A percentile compares a stretch with the other conserved stretches of the same genome.
phyloP scores from a whole-genome alignment of 768 basidiomycete species.

The Tylopilus rubrobrunneus region DNA sequence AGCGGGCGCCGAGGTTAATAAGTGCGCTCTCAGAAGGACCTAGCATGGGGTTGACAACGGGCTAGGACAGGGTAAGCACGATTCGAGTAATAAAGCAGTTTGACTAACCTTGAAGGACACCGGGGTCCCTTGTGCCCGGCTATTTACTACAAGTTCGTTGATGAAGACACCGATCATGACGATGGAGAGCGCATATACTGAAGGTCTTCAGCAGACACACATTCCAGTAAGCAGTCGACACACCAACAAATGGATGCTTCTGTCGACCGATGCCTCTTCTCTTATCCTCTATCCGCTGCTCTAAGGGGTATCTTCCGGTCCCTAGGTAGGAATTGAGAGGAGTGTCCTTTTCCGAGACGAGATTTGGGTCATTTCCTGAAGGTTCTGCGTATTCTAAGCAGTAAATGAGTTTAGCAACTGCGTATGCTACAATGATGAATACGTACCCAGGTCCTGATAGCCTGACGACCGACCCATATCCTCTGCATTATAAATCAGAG shows the following conservation, averaged over 20 bases:
- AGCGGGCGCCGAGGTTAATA: constrained; percentile 86
- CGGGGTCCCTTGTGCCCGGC: constrained; percentile 71
- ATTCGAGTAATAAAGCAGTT: not conserved
- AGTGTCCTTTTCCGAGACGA: constrained; percentile 37
- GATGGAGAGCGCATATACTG: constrained; percentile 61
- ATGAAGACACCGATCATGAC: constrained; percentile 75
- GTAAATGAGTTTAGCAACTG: not conserved
- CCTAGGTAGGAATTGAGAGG: constrained; percentile 43
- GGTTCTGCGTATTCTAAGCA: constrained; percentile 65
- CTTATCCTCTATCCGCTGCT: constrained; percentile 87
- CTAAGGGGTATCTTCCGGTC: constrained; percentile 53
- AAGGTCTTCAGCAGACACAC: constrained; percentile 1
- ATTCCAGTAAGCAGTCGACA: constrained; percentile 17
- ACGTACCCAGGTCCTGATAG: constrained; percentile 55
- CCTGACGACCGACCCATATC: constrained; percentile 35
- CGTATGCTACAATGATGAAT: not conserved
- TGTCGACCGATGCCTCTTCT: constrained; percentile 82
- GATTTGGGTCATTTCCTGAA: constrained; percentile 21
- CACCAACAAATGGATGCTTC: constrained; percentile 73
- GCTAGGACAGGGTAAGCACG: constrained; percentile 39
- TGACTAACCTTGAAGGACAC: constrained; percentile 74
- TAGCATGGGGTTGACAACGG: constrained; percentile 83
- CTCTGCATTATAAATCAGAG: constrained; percentile 47
- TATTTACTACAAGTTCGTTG: constrained; percentile 80
- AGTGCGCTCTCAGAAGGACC: constrained; percentile 84